Conservation (phyloP, 2,329 filamentous ascomycete species). For the Aureobasidium sp. region DNA sequence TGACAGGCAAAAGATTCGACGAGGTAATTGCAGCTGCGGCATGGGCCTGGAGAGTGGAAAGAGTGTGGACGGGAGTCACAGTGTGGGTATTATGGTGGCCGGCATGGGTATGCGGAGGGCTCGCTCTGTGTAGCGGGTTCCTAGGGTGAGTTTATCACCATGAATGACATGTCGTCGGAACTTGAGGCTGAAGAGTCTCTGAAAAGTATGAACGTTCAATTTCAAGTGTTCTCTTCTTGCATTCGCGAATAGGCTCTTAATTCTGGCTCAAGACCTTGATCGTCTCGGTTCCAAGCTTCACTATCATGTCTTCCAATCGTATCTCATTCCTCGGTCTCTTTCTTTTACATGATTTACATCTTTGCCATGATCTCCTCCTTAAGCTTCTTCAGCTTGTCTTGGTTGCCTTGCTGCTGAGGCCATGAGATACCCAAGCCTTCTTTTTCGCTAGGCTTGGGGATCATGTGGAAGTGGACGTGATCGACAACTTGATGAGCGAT, state of each 20-base stretch:
- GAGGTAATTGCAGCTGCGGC: conserved; percentile 14
- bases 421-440: conserved; percentile 76
- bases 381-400: conserved; percentile 72
- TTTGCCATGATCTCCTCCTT: conserved; percentile 80
- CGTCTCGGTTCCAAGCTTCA: neutral
- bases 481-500: conserved; percentile 88
- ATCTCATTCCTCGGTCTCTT: neutral
- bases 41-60: conserved; percentile 15
- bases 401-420: conserved; percentile 67
- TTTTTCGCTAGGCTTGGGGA: conserved; percentile 79
- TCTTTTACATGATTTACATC: conserved; percentile 47
- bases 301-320: neutral
- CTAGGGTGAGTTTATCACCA: neutral
- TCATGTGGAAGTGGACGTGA: conserved; percentile 97
- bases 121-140: conserved; percentile 12
- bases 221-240: neutral
- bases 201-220: neutral
- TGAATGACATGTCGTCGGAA: neutral
- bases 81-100: conserved; percentile 16
- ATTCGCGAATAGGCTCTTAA: neutral
- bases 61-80: conserved; percentile 14
- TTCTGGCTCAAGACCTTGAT: neutral
- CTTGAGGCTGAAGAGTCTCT: neutral
- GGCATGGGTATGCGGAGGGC: conserved; percentile 14
- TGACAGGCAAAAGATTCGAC: conserved; percentile 6